These are phyloP conservation scores for Saraca asoca DNA, from an alignment of 331 rosid species.

Conservation along the genomic window DNA sequence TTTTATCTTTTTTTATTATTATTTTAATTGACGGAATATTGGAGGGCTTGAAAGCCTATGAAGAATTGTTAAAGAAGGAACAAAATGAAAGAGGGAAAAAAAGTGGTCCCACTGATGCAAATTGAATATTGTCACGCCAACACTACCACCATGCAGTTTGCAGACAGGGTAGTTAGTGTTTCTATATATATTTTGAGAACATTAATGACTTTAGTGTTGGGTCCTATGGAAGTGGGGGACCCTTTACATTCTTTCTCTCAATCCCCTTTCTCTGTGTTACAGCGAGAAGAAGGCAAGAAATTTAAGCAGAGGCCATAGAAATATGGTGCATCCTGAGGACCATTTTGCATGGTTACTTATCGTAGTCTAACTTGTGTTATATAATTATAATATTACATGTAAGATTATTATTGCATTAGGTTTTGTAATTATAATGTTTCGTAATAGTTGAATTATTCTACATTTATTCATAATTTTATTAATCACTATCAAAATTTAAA, in stretches of 20 bases:
- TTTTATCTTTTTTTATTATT: slow-evolving; percentile 32
- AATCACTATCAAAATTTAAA: too few relatives aligned
- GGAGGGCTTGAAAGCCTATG: slow-evolving; percentile 34
- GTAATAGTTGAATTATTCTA: too few relatives aligned
- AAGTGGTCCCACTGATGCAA: slow-evolving; percentile 82
- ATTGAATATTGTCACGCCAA: slow-evolving; percentile 97
- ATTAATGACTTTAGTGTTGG: slow-evolving; percentile 57
- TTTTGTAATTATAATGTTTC: too few relatives aligned
- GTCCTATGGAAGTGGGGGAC: slow-evolving; percentile 57
- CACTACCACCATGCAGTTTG: slow-evolving; percentile 74
- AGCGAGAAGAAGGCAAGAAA: slow-evolving; percentile 26
- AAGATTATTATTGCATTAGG: too few relatives aligned
- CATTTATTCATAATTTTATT: too few relatives aligned
- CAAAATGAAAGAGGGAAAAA: slow-evolving; percentile 37
- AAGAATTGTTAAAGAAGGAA: slow-evolving; percentile 33
- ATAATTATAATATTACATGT: too few relatives aligned
- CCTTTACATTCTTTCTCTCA: slow-evolving; percentile 36
- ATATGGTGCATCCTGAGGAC: slow-evolving; percentile 59
- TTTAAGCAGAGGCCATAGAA: slow-evolving; percentile 39
- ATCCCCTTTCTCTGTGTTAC: slow-evolving; percentile 17
- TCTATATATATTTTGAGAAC: slow-evolving; percentile 51
- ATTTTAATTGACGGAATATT: slow-evolving; percentile 42
- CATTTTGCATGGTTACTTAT: slow-evolving; percentile 66
- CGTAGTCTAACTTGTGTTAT: neutral
- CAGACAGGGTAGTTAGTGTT: slow-evolving; percentile 68